Base-by-base conservation (phyloP, 1,284 basidiomycete species). In the Ceratobasidium sp. region DNA sequence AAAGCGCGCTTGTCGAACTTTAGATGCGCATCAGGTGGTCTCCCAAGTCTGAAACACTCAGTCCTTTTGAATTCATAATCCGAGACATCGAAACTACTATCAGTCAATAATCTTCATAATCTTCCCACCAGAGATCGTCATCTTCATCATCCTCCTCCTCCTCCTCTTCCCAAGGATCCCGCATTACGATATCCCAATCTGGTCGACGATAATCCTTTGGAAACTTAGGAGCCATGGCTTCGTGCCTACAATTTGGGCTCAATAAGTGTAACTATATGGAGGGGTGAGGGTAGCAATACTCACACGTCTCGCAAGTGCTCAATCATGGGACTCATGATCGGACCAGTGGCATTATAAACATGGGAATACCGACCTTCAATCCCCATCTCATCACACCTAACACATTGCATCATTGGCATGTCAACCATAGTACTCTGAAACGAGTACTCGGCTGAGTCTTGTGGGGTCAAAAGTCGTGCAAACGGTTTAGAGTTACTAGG, bases 281-380 rank as follows among this genome's bases (percentile, higher is more conserved):
- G n/a, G n/a, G n/a, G n/a, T n/a, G n/a, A n/a, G n/a, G n/a, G n/a
- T n/a, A n/a, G n/a, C n/a, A n/a, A n/a, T 40, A 71, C 68, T 71
- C 53, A 71, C 68, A 71, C 68, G 58, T 71, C 53, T 2, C 53
- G 51, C 49, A 71, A 40, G 40, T 71, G 68, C 28, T 56, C 40
- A 20, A 58, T 3, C 18, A 71, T 71, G 13, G 39, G 39, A 42
- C 28, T 44, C 42, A 40, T 20, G 4, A n/a, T n/a, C n/a, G n/a
- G n/a, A n/a, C n/a, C n/a, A n/a, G n/a, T n/a, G n/a, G 18, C n/a
- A n/a, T n/a, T n/a, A n/a, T 39, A 51, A 9, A 18, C 28, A 23
- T 42, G 49, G 42, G 5, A 20, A 18, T 56, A 71, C 12, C 28
- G 51, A 71, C 23, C 28, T 7, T n/a, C 53, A 44, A n/a, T n/a